phyloP scores from a whole-genome alignment of 441 rosid genomes.

The Sinapis alba region DNA sequence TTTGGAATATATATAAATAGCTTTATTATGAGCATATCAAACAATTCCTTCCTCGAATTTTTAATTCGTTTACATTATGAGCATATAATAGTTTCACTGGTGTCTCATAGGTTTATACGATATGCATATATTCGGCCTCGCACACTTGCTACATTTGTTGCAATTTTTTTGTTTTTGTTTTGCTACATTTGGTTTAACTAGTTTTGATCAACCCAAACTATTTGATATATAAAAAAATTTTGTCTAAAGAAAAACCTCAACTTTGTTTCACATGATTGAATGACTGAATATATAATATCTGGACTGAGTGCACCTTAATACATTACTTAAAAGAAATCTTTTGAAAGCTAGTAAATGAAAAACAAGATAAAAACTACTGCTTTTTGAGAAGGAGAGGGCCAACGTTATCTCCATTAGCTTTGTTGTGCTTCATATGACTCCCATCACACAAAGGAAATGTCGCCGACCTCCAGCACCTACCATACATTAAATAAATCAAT shows the following conservation, averaged over 20 bases:
- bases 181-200: too few relatives aligned
- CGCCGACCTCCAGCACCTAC: constrained; percentile 91
- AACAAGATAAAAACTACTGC: constrained; percentile 38
- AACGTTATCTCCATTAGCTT: constrained; percentile 91
- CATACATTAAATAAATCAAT: not conserved
- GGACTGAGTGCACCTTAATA: not conserved
- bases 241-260: not conserved
- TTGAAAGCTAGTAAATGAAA: not conserved
- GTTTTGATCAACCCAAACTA: not conserved
- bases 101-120: too few relatives aligned
- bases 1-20: not conserved
- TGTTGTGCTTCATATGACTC: constrained; percentile 90
- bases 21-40: not conserved
- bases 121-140: too few relatives aligned
- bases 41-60: not conserved
- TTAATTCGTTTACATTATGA: not conserved
- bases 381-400: constrained; percentile 91
- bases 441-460: constrained; percentile 93
- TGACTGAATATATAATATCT: not conserved
- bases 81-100: not conserved
- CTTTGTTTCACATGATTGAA: not conserved
- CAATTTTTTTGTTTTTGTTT: too few relatives aligned
- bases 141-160: too few relatives aligned
- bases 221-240: not conserved
- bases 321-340: not conserved